Conservation (phyloP, 257 asterid genomes). For the Paulownia fortunei region DNA sequence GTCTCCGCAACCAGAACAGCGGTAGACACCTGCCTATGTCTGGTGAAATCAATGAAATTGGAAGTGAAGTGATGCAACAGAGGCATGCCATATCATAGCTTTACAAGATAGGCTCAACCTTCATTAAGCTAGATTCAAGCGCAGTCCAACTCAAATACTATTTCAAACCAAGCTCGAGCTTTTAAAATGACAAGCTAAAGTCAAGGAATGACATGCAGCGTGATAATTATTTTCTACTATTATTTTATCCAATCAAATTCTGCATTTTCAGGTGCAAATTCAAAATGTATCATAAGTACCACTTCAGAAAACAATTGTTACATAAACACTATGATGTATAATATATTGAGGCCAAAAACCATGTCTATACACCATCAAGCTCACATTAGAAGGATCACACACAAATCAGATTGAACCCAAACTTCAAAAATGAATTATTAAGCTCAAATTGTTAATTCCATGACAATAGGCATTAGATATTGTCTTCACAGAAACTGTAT, state of each 20-base stretch:
- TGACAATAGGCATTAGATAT: neutral
- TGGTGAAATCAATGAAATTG: neutral
- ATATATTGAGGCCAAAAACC: too few relatives aligned
- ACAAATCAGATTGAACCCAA: neutral
- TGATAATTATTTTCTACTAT: too few relatives aligned
- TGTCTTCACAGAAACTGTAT: neutral
- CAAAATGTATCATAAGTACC: too few relatives aligned
- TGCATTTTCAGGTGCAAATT: too few relatives aligned
- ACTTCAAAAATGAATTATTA: neutral
- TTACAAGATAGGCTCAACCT: neutral
- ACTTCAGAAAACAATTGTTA: too few relatives aligned
- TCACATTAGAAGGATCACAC: too few relatives aligned
- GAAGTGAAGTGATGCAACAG: too few relatives aligned
- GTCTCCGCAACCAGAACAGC: slow-evolving; percentile 40
- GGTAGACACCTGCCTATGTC: slow-evolving; percentile 46
- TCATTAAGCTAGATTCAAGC: neutral
- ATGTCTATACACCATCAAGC: too few relatives aligned
- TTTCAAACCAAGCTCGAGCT: neutral
- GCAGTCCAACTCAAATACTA: neutral
- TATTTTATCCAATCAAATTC: too few relatives aligned
- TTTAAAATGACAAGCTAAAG: neutral
- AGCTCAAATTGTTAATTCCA: neutral
- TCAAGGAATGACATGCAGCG: too few relatives aligned
- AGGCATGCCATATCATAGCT: too few relatives aligned
- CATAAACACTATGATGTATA: too few relatives aligned